Percentiles rank a stretch among this genome's conserved stretches.
Conservation (phyloP, 2,329 filamentous ascomycete species). For the Ophiostoma pallidulum region DNA sequence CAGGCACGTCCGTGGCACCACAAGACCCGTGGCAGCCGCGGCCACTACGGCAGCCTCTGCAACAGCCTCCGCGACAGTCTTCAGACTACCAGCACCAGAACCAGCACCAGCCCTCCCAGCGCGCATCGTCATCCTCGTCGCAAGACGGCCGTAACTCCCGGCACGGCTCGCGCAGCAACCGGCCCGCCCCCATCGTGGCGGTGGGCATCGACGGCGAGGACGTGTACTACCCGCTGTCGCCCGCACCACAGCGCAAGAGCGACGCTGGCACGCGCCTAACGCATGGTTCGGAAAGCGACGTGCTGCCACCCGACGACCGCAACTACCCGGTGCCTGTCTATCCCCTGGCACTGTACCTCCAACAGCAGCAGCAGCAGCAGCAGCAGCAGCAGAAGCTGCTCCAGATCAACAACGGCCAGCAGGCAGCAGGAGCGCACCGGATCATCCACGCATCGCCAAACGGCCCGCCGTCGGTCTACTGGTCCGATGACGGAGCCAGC, state of each 20-base stretch:
- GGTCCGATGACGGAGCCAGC: slow-evolving; percentile 20
- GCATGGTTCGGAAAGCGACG: slow-evolving; percentile 10
- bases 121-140: background rate
- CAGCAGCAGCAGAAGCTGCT: background rate
- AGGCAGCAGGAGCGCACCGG: background rate
- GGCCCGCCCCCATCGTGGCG: background rate
- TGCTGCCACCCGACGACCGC: slow-evolving; percentile 12
- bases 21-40: background rate
- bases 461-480: slow-evolving; percentile 21
- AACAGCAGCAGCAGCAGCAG: background rate
- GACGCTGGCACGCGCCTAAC: slow-evolving; percentile 7
- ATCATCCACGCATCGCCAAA: slow-evolving; percentile 5
- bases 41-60: background rate
- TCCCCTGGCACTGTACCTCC: background rate
- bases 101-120: background rate
- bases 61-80: background rate
- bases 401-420: background rate
- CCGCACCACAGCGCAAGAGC: slow-evolving; percentile 5
- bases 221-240: slow-evolving; percentile 9
- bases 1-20: background rate
- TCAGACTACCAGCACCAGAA: background rate
- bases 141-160: slow-evolving; percentile 1
- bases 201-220: slow-evolving; percentile 6
- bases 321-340: slow-evolving; percentile 6
- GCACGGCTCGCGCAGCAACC: background rate